Base-by-base conservation (phyloP, 805 yeast species). In the Ogataea paradorogensis region DNA sequence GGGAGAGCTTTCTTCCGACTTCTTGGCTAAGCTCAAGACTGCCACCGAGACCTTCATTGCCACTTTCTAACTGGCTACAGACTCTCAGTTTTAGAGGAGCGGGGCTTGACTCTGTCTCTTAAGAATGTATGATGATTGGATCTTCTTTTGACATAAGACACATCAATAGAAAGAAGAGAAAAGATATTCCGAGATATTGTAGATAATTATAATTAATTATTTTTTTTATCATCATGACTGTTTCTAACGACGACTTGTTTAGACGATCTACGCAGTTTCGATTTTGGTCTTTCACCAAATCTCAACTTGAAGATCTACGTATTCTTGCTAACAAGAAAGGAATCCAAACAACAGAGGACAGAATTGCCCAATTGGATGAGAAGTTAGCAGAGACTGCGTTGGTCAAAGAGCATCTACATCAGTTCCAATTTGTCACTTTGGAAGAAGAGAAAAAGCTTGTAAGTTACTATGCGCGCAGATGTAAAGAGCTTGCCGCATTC, bases 11-110 rank as follows among this genome's bases (percentile, higher is more conserved):
- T 74, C 95, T 59, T 78, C 85, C 66, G 97, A 89, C 65, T 72
- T 76, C 65, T 79, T 95, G 70, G 93, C 75, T 48, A 76, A 82
- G 72, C 84, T 93, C 75, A 90, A 83, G 81, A 55, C 84, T 66
- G 95, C 89, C 62, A 85, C 98, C 61, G 91, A 87, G 77, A 74
- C 90, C 62, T 93, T 93, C 72, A 81, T 84, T 67, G 84, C 95
- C 65, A 80, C 97, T 66, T 91, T 90, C 77, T 78, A 76, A 76
- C 54, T 41, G 34, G 38, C 38, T 20, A 33, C 33, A 31, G 29
- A 20, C 38, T 41, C 40, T 38, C 46, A 35, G 40, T 42, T 38
- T 18, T 35, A 42, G 45, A 44, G 38, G 49, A 45, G 43, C 45
- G 35, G 49, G 41, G 28, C 31, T 35, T 33, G 31, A 27, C 32